Conservation (phyloP, 345 rosid genomes). For the Triadica sebifera region DNA sequence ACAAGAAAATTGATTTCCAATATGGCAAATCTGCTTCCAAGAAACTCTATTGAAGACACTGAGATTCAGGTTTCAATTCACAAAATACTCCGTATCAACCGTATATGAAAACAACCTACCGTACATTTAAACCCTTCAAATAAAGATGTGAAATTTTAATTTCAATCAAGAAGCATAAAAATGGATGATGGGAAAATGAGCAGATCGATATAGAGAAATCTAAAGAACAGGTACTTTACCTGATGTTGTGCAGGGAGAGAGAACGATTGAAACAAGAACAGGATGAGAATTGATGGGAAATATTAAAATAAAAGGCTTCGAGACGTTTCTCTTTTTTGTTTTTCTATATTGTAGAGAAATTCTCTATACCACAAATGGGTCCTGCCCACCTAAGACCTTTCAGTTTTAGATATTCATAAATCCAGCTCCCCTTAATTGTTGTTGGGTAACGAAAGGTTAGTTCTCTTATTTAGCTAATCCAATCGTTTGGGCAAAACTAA, state of each 20-base stretch:
- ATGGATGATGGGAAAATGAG: background rate
- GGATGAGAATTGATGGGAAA: background rate
- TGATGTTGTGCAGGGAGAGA: background rate
- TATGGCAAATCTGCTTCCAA: background rate
- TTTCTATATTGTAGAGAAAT: background rate
- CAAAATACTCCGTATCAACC: background rate
- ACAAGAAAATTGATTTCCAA: too few relatives aligned
- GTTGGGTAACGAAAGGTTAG: background rate
- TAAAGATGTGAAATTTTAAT: background rate
- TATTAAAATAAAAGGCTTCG: background rate
- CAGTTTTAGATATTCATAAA: background rate
- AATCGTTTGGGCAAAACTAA: background rate
- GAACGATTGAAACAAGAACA: background rate
- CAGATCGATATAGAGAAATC: background rate
- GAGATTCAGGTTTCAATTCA: background rate
- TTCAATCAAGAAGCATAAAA: background rate
- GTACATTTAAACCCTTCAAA: background rate
- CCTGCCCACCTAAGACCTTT: background rate
- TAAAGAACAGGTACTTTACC: background rate
- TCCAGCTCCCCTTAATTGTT: background rate
- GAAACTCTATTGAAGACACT: too few relatives aligned
- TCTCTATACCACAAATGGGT: slow-evolving; percentile 2
- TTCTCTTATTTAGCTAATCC: background rate
- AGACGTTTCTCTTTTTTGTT: background rate
- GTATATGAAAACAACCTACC: background rate